Percentiles rank a stretch among this genome's conserved stretches.
phyloP scores from a whole-genome alignment of 345 rosid species.

The Luvunga scandens region DNA sequence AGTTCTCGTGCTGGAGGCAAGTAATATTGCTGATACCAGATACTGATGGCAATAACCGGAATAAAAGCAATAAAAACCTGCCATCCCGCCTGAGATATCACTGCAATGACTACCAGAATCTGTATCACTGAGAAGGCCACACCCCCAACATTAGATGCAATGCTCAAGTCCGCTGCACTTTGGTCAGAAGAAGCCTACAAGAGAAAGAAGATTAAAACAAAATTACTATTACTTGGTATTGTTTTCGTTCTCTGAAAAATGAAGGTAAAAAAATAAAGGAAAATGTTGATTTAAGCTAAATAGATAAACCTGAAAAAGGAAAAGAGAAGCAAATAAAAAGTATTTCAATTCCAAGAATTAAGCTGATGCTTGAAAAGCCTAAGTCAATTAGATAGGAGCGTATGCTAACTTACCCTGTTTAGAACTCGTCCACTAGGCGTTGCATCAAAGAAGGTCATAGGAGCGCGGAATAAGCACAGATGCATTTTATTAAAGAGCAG shows the following conservation, averaged over 20 bases:
- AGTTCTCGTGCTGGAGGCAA: constrained; percentile 70
- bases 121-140: constrained; percentile 52
- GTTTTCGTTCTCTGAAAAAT: neutral
- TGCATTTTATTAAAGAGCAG: constrained; percentile 69
- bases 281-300: too few relatives aligned
- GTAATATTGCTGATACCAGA: constrained; percentile 86
- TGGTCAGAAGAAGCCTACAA: constrained; percentile 84
- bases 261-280: neutral
- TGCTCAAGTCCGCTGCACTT: constrained; percentile 51
- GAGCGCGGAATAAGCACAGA: constrained; percentile 61
- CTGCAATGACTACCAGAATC: constrained; percentile 62
- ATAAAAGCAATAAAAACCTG: constrained; percentile 68
- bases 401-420: constrained; percentile 47
- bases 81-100: constrained; percentile 87
- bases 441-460: constrained; percentile 85
- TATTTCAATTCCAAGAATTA: neutral
- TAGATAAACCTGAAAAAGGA: too few relatives aligned
- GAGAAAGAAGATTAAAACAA: neutral
- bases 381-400: neutral
- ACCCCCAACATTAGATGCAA: constrained; percentile 44
- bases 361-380: neutral
- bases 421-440: constrained; percentile 78
- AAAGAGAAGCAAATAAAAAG: neutral
- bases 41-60: constrained; percentile 55
- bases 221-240: neutral